Conservation (phyloP, 805 yeast genomes). For the Kodamaea sagamina region DNA sequence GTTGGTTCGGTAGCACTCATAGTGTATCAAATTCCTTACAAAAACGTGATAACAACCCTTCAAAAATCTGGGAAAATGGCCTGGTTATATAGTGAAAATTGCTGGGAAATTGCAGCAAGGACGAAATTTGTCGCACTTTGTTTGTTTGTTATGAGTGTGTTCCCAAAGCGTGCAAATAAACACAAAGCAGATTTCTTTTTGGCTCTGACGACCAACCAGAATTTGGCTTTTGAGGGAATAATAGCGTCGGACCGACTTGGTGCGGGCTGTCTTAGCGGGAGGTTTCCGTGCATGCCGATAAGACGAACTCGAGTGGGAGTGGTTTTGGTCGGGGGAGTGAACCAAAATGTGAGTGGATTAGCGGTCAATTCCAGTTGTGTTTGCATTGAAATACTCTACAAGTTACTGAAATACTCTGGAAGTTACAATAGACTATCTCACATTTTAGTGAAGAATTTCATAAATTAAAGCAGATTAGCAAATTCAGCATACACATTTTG, state of each 20-base stretch:
- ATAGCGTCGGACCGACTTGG: conserved; percentile 1
- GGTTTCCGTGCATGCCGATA: background rate
- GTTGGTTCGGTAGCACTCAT: conserved; percentile 53
- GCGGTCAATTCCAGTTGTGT: too few species aligned
- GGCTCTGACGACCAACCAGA: conserved; percentile 5
- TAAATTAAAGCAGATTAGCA: too few species aligned
- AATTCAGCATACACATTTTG: too few species aligned
- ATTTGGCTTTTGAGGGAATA: conserved; percentile 2
- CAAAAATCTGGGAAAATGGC: conserved; percentile 5
- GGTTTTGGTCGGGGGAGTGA: too few species aligned
- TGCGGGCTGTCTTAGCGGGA: conserved; percentile 1
- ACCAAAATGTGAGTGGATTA: too few species aligned
- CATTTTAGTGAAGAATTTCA: too few species aligned
- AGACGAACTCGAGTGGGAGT: too few species aligned
- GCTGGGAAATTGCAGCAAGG: conserved; percentile 10
- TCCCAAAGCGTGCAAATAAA: conserved; percentile 2
- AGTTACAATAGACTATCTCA: too few species aligned
- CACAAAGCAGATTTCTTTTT: conserved; percentile 1
- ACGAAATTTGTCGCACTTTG: conserved; percentile 6
- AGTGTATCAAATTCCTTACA: conserved; percentile 9
- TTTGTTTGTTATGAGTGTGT: conserved; percentile 7
- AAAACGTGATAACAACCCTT: conserved; percentile 3
- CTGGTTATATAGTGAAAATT: conserved; percentile 9
- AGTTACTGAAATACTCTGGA: too few species aligned
- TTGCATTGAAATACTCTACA: too few species aligned